Percentiles rank a stretch among this genome's conserved stretches.
phyloP scores from a whole-genome alignment of 139 green algal species.

The Choricystis sp. region DNA sequence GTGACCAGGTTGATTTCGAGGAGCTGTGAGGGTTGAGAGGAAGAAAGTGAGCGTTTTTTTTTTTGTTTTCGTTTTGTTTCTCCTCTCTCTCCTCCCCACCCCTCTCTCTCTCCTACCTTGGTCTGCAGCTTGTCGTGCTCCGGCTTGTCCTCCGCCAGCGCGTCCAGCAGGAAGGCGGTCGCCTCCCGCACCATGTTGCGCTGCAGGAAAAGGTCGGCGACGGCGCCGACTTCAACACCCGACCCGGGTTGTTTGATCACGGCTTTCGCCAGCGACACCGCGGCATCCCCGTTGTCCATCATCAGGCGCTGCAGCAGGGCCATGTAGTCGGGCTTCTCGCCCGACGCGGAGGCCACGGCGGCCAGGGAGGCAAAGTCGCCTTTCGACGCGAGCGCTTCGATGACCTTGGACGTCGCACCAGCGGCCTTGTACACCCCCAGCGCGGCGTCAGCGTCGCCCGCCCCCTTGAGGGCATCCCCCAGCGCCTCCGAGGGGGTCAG shows the following conservation, averaged over 20 bases:
- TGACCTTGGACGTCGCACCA: slow-evolving; percentile 52
- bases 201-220: slow-evolving; percentile 94
- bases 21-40: slow-evolving; percentile 41
- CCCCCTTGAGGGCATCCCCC: slow-evolving; percentile 73
- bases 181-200: slow-evolving; percentile 79
- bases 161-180: slow-evolving; percentile 94
- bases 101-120: slow-evolving; percentile 50
- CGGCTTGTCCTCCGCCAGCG: slow-evolving; percentile 72
- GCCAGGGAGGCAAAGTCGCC: slow-evolving; percentile 84
- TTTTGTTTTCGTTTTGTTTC: too few species aligned
- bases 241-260: slow-evolving; percentile 66
- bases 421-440: slow-evolving; percentile 76
- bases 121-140: slow-evolving; percentile 81
- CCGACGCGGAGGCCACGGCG: slow-evolving; percentile 19
- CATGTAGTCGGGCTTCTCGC: slow-evolving; percentile 88
- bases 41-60: neutral
- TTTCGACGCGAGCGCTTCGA: slow-evolving; percentile 72
- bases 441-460: slow-evolving; percentile 77
- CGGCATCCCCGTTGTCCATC: slow-evolving; percentile 84
- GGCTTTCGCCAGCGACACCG: slow-evolving; percentile 88
- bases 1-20: slow-evolving; percentile 99
- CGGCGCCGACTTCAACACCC: slow-evolving; percentile 78
- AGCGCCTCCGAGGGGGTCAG: slow-evolving; percentile 87
- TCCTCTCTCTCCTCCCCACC: too few species aligned
- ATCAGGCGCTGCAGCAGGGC: slow-evolving; percentile 83